phyloP scores from a whole-genome alignment of 2,329 filamentous ascomycete species.

The Botrytis pseudocinerea region DNA sequence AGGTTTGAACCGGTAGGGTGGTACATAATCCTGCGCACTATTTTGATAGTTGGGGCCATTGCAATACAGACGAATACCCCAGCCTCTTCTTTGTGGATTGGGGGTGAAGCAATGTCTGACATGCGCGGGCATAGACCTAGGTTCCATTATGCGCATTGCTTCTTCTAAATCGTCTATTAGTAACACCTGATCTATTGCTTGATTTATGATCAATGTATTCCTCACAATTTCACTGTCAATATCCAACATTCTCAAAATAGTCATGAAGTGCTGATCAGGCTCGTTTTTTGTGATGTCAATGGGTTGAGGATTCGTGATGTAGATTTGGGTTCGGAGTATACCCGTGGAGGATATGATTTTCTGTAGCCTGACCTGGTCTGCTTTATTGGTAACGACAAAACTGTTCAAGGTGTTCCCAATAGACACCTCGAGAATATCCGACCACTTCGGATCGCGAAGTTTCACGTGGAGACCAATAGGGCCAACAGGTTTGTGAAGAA shows the following conservation, averaged over 20 bases:
- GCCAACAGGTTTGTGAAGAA: slow-evolving; percentile 73
- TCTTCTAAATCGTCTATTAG: slow-evolving; percentile 68
- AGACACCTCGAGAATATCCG: slow-evolving; percentile 73
- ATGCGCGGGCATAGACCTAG: slow-evolving; percentile 60
- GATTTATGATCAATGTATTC: slow-evolving; percentile 80
- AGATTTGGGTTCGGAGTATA: slow-evolving; percentile 42
- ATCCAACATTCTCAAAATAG: slow-evolving; percentile 76
- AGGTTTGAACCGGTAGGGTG: slow-evolving; percentile 43
- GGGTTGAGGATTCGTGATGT: slow-evolving; percentile 57
- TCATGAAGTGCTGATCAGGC: slow-evolving; percentile 71
- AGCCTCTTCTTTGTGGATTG: slow-evolving; percentile 59
- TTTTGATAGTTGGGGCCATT: slow-evolving; percentile 43
- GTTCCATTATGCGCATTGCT: slow-evolving; percentile 69
- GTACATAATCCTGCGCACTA: slow-evolving; percentile 52
- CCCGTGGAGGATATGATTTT: slow-evolving; percentile 61
- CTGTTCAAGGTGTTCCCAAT: slow-evolving; percentile 69
- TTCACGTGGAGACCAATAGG: slow-evolving; percentile 79
- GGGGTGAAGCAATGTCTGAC: slow-evolving; percentile 72
- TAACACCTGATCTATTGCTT: slow-evolving; percentile 80
- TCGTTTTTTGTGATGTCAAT: slow-evolving; percentile 68
- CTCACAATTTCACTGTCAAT: slow-evolving; percentile 78
- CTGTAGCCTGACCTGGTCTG: slow-evolving; percentile 70
- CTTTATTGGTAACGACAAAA: slow-evolving; percentile 79
- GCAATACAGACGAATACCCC: slow-evolving; percentile 60
- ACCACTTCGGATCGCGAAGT: slow-evolving; percentile 79